Base-by-base conservation (phyloP, 805 yeast species). In the Lachancea waltii region DNA sequence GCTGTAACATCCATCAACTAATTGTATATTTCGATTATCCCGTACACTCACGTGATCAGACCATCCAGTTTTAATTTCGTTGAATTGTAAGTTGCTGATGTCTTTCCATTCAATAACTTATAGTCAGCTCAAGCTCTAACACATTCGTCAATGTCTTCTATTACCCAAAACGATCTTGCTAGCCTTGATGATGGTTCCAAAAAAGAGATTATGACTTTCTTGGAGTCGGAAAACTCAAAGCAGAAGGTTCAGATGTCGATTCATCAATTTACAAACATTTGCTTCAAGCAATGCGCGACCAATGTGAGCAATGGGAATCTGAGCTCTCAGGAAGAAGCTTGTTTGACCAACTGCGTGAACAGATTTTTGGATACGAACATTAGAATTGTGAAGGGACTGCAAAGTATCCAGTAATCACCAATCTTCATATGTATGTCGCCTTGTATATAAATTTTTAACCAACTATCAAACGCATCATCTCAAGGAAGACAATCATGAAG, bases 311-410 rank as follows among this genome's bases (percentile, higher is more conserved):
- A 67, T 41, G 72, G 73, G 21, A 68, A 67, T 33, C 67, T 87
- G 47, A 69, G 69, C 45, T 37, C 64, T 2, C 60, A 60, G 39
- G 97, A 89, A 62, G 83, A 81, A 48, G 62, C 68, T 24, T 89
- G 97, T 60, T 65, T 89, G 56, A 64, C 69, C 42, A 82, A 82
- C 66, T 89, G 97, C 62, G 76, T 89, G 49, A 81, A 84, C 64
- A 67, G 95, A 48, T 89, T 83, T 60, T 69, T 89, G 50, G 96
- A 89, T 59, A 82, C 94, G 26, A 89, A 87, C 61, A 81, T 84
- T 58, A 75, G 79, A 64, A 81, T 89, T 35, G 95, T 89, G 14
- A 79, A 82, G 44, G 67, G 68, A 31, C 38, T 61, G 31, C 65
- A 61, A 47, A 48, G 50, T 32, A 44, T 51, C 20, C 56, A 57